Base-by-base conservation (phyloP, 2,329 filamentous ascomycete species). In the Botrytis squamosa region DNA sequence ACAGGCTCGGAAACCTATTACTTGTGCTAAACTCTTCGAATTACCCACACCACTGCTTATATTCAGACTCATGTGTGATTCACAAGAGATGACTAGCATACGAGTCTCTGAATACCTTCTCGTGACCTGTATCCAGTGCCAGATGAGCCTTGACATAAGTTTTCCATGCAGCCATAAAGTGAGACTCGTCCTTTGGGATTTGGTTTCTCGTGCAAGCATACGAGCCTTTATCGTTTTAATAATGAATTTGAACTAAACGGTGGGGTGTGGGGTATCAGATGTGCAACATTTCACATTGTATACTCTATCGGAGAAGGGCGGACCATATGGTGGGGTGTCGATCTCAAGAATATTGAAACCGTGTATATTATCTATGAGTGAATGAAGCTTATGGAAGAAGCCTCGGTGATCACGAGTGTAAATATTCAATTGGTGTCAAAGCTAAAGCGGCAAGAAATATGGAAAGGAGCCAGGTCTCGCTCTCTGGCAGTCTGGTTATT, bases 111-210 rank as follows among this genome's bases (percentile, higher is more conserved):
- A 33, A 29, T 9, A 84, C 81, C 36, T 79, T 81, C 33, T 82
- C 79, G 73, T 85, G 81, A 12, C 77, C 77, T 12, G 85, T 80
- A 12, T 77, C 77, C 10, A 85, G 77, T 12, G 84, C 83, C 63
- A 85, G 77, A 77, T 85, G 83, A 7, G 78, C 77, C 55, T 80
- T 77, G 16, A 84, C 76, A 74, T 85, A 85, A 40, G 68, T 70
- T 4, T 79, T 75, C 8, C 86, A 75, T 7, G 84, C 83, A 36
- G 81, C 73, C 36, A 82, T 83, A 75, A 85, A 84, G 8, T 84
- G 81, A 63, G 74, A 75, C 18, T 46, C 44, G 22, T 73, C 52
- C 49, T 70, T 74, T 18, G 44, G 70, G 65, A 80, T 42, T n/a
- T 79, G 42, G 75, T 76, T 16, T 77, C 79, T 44, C 73, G 73